Conservation (phyloP, 139 green algal species). For the Nannochloris sp. region DNA sequence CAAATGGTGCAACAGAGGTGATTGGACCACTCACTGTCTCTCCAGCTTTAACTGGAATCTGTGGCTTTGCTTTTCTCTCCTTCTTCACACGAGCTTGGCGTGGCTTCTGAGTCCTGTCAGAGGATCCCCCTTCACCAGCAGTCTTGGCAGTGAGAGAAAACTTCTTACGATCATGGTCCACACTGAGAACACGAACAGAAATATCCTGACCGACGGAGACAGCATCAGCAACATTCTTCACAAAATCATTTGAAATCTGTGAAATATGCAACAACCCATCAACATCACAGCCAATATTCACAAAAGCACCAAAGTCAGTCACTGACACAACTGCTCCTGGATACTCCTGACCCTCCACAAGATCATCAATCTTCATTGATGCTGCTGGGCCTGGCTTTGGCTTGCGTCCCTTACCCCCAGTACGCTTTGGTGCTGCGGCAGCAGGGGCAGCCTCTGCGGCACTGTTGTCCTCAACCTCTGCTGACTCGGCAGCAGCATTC, state of each 20-base stretch:
- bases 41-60: conserved; percentile 27
- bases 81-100: conserved; percentile 1
- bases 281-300: conserved; percentile 74
- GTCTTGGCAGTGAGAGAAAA: conserved; percentile 30
- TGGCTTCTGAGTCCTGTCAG: conserved; percentile 6
- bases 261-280: conserved; percentile 95
- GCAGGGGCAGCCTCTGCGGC: background rate
- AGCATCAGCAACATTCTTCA: conserved; percentile 40
- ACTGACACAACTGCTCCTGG: conserved; percentile 21
- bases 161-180: conserved; percentile 37
- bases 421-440: background rate
- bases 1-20: conserved; percentile 38
- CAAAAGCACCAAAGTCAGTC: conserved; percentile 80
- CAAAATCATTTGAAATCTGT: conserved; percentile 53
- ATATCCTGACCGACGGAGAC: conserved; percentile 37
- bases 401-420: background rate
- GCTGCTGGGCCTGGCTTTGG: conserved; percentile 10
- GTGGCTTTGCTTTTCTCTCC: background rate
- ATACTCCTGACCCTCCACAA: conserved; percentile 25
- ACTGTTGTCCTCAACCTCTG: background rate
- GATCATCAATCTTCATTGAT: conserved; percentile 13
- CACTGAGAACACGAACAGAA: conserved; percentile 40
- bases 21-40: conserved; percentile 51
- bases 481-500: conserved; percentile 1
- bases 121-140: background rate